Conservation (phyloP, 2,329 filamentous ascomycete species). For the Xylaria polymorpha region DNA sequence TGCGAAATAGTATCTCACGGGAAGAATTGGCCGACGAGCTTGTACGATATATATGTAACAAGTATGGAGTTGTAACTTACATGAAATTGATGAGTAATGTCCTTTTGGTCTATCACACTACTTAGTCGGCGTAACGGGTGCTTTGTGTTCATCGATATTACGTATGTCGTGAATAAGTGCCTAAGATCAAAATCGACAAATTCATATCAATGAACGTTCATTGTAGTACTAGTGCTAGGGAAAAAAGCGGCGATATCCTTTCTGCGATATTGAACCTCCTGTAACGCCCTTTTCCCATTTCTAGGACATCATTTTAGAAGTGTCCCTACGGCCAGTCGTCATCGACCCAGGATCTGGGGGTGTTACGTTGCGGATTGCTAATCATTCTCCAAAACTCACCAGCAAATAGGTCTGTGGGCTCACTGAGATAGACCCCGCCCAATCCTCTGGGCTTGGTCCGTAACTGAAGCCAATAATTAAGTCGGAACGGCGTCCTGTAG, state of each 20-base stretch:
- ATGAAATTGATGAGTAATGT: conserved; percentile 29
- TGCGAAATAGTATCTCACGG: conserved; percentile 13
- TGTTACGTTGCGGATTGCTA: background rate
- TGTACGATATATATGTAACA: conserved; percentile 35
- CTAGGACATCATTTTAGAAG: too few relatives aligned
- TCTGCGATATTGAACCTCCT: too few relatives aligned
- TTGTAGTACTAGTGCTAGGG: too few relatives aligned
- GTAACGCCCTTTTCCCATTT: too few relatives aligned
- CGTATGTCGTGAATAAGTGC: too few relatives aligned
- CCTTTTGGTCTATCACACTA: conserved; percentile 4
- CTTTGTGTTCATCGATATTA: too few relatives aligned
- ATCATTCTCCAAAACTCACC: conserved; percentile 13
- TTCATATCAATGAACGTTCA: too few relatives aligned
- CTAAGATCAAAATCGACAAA: too few relatives aligned
- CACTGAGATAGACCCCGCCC: conserved; percentile 2
- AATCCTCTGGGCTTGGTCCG: conserved; percentile 13
- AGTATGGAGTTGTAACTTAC: conserved; percentile 19
- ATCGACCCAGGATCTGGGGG: conserved; percentile 9
- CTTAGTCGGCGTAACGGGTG: background rate
- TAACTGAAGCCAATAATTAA: background rate
- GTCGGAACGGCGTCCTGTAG: background rate
- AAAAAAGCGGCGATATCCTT: too few relatives aligned
- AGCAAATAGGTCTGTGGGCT: conserved; percentile 12
- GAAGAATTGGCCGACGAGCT: conserved; percentile 2
- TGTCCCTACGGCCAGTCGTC: background rate